phyloP scores from a whole-genome alignment of 2,329 filamentous ascomycete genomes.

The Whalleya microplaca region DNA sequence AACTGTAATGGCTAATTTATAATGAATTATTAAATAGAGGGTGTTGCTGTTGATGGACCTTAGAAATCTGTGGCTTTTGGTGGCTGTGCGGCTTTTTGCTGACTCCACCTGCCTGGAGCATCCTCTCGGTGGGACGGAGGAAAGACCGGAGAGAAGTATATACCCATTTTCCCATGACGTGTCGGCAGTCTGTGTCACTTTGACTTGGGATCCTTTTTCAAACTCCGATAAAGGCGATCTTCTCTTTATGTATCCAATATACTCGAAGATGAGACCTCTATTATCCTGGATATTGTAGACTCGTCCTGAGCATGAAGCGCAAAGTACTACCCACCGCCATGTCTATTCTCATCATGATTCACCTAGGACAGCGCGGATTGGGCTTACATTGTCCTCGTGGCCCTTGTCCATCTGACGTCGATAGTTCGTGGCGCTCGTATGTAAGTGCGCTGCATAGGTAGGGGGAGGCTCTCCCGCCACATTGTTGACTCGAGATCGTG shows the following conservation, averaged over 20 bases:
- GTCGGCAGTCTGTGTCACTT: constrained; percentile 8
- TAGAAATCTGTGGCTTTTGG: too few relatives aligned
- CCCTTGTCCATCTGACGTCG: constrained; percentile 6
- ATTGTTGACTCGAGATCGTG: constrained; percentile 27
- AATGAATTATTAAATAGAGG: too few relatives aligned
- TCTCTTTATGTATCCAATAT: background rate
- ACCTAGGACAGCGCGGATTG: background rate
- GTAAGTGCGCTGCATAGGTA: background rate
- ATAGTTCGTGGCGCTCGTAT: constrained; percentile 3
- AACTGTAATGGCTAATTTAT: too few relatives aligned
- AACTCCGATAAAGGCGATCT: background rate
- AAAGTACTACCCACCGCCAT: too few relatives aligned
- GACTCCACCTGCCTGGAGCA: too few relatives aligned
- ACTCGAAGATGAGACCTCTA: background rate
- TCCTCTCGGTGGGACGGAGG: constrained; percentile 16
- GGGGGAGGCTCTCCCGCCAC: constrained; percentile 10
- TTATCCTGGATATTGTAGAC: background rate
- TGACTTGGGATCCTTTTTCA: constrained; percentile 10
- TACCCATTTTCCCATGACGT: constrained; percentile 19
- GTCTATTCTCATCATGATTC: background rate
- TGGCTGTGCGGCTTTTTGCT: too few relatives aligned
- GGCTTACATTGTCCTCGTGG: background rate
- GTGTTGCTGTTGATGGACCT: too few relatives aligned
- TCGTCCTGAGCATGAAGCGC: background rate
- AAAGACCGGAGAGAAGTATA: constrained; percentile 19